Evolutionary conservation across 2,329 filamentous ascomycete species (phyloP), one percentile per base, ranked within the genome.

Genomic region (Colletotrichum costaricense): DNA sequence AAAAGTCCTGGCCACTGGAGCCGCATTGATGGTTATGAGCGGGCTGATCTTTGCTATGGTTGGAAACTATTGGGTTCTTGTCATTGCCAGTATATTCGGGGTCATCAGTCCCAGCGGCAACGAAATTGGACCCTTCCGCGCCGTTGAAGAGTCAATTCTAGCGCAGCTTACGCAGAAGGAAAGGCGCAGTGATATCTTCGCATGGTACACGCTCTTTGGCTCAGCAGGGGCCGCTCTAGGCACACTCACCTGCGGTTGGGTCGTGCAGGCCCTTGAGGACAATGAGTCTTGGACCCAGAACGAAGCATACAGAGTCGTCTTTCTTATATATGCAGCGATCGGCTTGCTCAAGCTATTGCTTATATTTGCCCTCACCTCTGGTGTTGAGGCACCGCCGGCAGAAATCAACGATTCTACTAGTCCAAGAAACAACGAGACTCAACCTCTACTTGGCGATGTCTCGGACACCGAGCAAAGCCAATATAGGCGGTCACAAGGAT

Each of bases 71-170:
- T 92, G 89, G 89, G 74, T 90, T 1, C 80, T 93, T 65, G 84
- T 93, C 8, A 72, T 81, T 11, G 90, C 90, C 2, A 88, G 88
- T 26, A 84, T 93, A 19, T 74, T 92, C 8, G 91, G 91, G 5
- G 90, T 93, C 62, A 90, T 93, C 42, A 91, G 89, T 78, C 35
- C 68, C n/a, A 89, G 89, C 77, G 90, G 90, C 8, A 91, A 90
- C 69, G 90, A 92, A 77, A 91, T 92, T 66, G 90, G 90, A 0
- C 90, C 90, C 0, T 92, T 92, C 73, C 84, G 88, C 52, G 90
- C 90, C 52, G 85, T 92, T 33, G 90, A 92, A 77, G 90, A 92
- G 80, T 90, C 88, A 19, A 87, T 88, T 5, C 81, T 92, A 2
- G 89, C 90, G 4, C 89, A 91, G 55, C 82, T 92, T 4, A 90